These are phyloP conservation scores for Apiotrichum sp. DNA, from an alignment of 1,284 basidiomycete species.

Conservation along the genomic window DNA sequence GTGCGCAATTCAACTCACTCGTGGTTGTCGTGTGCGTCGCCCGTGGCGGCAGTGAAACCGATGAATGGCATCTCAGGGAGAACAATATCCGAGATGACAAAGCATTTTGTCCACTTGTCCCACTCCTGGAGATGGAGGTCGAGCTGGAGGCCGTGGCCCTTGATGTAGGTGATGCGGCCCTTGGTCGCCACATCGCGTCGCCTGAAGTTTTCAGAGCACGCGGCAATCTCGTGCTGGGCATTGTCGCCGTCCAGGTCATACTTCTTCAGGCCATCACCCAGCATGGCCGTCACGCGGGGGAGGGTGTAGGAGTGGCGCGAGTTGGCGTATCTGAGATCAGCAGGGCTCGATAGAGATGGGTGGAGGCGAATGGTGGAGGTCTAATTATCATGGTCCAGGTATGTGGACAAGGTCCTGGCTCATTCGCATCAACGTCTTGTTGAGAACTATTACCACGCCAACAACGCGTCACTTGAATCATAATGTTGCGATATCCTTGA, in stretches of 20 bases:
- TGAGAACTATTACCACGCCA: too few species aligned
- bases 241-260: constrained; percentile 84
- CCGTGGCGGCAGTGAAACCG: constrained; percentile 87
- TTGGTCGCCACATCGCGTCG: constrained; percentile 84
- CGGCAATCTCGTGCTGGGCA: constrained; percentile 58
- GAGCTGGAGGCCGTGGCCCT: constrained; percentile 52
- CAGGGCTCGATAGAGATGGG: too few species aligned
- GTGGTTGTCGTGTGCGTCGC: constrained; percentile 80
- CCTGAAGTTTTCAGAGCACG: constrained; percentile 65
- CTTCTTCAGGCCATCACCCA: constrained; percentile 78
- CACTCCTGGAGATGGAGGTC: constrained; percentile 54
- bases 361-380: too few species aligned
- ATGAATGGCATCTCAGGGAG: constrained; percentile 68
- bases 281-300: constrained; percentile 77
- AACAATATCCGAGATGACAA: constrained; percentile 61
- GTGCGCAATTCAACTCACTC: constrained; percentile 56
- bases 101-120: constrained; percentile 93
- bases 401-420: too few species aligned
- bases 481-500: too few species aligned
- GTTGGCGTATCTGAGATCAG: constrained; percentile 66
- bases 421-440: too few species aligned
- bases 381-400: too few species aligned
- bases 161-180: constrained; percentile 78
- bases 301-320: constrained; percentile 75
- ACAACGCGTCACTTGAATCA: too few species aligned